These are phyloP conservation scores for Ganoderma multipileum DNA, from an alignment of 1,284 basidiomycete species.

Conservation along the genomic window DNA sequence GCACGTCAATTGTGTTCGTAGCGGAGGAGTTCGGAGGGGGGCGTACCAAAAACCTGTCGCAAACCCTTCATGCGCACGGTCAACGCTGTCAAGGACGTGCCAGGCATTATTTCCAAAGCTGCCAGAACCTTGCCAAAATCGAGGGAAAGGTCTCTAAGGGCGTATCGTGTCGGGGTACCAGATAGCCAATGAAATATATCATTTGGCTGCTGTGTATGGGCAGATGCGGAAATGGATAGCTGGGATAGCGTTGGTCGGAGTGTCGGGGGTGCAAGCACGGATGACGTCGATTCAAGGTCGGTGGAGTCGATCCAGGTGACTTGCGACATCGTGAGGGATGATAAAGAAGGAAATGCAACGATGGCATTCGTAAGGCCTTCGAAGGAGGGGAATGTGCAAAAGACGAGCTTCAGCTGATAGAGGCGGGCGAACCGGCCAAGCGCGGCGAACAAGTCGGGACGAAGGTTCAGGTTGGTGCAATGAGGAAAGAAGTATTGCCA, in stretches of 20 bases:
- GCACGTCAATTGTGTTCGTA: neutral
- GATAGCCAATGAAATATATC: neutral
- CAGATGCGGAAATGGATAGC: neutral
- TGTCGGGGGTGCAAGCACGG: neutral
- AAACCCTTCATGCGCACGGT: neutral
- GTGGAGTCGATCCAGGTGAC: neutral
- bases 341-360: neutral
- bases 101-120: neutral
- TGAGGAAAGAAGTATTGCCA: neutral
- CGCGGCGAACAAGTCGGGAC: neutral
- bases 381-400: neutral
- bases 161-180: neutral
- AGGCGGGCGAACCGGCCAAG: neutral
- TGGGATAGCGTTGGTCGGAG: neutral
- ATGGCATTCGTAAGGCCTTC: neutral
- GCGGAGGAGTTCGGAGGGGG: neutral
- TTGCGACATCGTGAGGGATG: neutral
- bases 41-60: neutral
- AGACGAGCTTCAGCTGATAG: neutral
- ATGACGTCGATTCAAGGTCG: neutral
- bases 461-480: neutral
- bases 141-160: neutral
- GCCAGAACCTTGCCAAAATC: neutral
- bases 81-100: neutral
- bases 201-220: neutral